Evolutionary conservation across 257 asterid genomes (phyloP).

Genomic region (Nicotiana tomentosiformis): DNA sequence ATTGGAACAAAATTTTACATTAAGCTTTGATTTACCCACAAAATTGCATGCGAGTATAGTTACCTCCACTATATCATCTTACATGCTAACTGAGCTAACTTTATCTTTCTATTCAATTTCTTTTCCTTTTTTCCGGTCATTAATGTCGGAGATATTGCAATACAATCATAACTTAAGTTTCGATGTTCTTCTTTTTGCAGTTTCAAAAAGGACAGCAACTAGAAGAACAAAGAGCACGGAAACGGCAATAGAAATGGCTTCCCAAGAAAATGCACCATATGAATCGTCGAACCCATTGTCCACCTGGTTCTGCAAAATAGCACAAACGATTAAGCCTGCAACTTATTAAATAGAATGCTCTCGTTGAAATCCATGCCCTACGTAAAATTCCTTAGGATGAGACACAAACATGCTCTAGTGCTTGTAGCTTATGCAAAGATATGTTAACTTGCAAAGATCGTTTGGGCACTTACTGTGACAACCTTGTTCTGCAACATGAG

Average conservation of each 20-base stretch:
- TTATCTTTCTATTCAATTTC: constrained; percentile 4
- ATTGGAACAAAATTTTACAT: background rate
- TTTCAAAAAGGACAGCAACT: constrained; percentile 38
- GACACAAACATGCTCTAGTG: background rate
- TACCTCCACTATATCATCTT: background rate
- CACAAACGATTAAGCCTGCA: background rate
- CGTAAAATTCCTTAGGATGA: background rate
- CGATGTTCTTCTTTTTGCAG: constrained; percentile 57
- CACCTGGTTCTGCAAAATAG: constrained; percentile 1
- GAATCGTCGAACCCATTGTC: constrained; percentile 18
- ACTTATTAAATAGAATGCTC: background rate
- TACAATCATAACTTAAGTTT: constrained; percentile 51
- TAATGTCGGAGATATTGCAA: background rate
- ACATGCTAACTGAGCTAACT: background rate
- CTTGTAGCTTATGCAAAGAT: background rate
- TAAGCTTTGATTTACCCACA: constrained; percentile 1
- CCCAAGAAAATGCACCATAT: constrained; percentile 34
- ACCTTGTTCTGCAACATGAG: constrained; percentile 27
- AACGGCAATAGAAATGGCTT: constrained; percentile 29
- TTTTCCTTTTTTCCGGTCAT: background rate
- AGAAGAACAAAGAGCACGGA: constrained; percentile 35
- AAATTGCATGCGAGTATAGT: background rate
- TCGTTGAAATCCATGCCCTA: background rate
- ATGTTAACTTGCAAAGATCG: background rate
- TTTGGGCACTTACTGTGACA: constrained; percentile 42